phyloP scores from a whole-genome alignment of 2,329 filamentous ascomycete species.

The Neoascochyta sp. region DNA sequence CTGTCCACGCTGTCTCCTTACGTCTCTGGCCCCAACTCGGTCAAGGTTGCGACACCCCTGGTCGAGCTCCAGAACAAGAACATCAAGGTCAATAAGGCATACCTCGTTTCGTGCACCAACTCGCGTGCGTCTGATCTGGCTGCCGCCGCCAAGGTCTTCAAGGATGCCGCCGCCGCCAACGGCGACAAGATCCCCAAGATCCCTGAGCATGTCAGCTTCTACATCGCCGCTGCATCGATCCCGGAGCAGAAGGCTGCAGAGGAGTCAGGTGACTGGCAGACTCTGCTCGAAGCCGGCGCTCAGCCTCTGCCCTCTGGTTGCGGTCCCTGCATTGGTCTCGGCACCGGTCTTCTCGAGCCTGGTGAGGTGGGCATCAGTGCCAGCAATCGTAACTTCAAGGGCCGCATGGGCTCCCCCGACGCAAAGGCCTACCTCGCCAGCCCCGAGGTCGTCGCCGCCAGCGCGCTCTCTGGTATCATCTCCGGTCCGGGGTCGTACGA shows the following conservation, averaged over 20 bases:
- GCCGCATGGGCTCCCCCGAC: slow-evolving; percentile 76
- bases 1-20: slow-evolving; percentile 80
- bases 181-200: slow-evolving; percentile 65
- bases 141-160: slow-evolving; percentile 80
- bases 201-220: slow-evolving; percentile 73
- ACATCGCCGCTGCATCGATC: slow-evolving; percentile 81
- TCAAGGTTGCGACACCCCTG: slow-evolving; percentile 80
- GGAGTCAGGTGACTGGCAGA: slow-evolving; percentile 80
- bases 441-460: slow-evolving; percentile 89
- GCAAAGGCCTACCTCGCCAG: slow-evolving; percentile 83
- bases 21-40: slow-evolving; percentile 83
- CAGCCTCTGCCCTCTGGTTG: slow-evolving; percentile 68
- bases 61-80: slow-evolving; percentile 66
- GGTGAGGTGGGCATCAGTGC: slow-evolving; percentile 86
- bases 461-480: slow-evolving; percentile 70
- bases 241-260: slow-evolving; percentile 75
- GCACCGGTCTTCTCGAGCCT: slow-evolving; percentile 71
- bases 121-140: slow-evolving; percentile 74
- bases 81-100: slow-evolving; percentile 79
- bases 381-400: slow-evolving; percentile 86
- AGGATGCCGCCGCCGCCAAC: slow-evolving; percentile 62
- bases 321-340: slow-evolving; percentile 82
- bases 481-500: slow-evolving; percentile 75
- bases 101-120: slow-evolving; percentile 89
- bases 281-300: slow-evolving; percentile 75